A percentile compares a stretch with the other conserved stretches of the same genome.
Conservation (phyloP, 306 rosid genomes). For the Benincasa hispida region DNA sequence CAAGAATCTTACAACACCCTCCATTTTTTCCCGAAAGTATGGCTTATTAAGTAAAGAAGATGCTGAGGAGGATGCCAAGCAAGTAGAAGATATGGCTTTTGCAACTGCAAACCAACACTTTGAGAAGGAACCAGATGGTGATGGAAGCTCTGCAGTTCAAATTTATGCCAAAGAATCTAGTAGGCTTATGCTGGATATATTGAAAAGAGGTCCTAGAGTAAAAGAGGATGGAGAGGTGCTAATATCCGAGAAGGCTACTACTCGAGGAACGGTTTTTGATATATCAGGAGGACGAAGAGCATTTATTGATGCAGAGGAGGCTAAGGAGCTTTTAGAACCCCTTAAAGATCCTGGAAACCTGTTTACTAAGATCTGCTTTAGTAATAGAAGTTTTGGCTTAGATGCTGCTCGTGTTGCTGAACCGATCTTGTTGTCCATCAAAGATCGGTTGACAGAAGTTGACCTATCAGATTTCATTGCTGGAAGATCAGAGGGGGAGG, state of each 20-base stretch:
- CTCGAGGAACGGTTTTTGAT: not conserved
- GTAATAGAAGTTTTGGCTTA: slow-evolving; percentile 7
- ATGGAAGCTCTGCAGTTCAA: slow-evolving; percentile 59
- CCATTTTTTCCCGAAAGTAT: slow-evolving; percentile 58
- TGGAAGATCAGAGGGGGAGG: slow-evolving; percentile 1
- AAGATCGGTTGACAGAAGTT: slow-evolving; percentile 4
- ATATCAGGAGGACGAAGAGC: slow-evolving; percentile 3
- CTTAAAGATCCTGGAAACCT: not conserved
- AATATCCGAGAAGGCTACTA: not conserved
- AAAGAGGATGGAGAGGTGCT: not conserved
- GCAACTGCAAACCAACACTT: slow-evolving; percentile 42
- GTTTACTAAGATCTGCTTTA: slow-evolving; percentile 9
- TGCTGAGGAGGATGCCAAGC: slow-evolving; percentile 44
- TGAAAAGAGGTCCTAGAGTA: slow-evolving; percentile 6
- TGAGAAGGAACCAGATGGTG: slow-evolving; percentile 58
- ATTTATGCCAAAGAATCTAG: slow-evolving; percentile 66
- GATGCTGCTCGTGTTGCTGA: slow-evolving; percentile 6
- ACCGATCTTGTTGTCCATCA: slow-evolving; percentile 3
- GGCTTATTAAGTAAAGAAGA: slow-evolving; percentile 52
- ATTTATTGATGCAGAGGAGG: slow-evolving; percentile 5
- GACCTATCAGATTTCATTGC: slow-evolving; percentile 8
- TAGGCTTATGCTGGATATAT: slow-evolving; percentile 5
- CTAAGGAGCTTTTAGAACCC: not conserved
- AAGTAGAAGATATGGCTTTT: slow-evolving; percentile 45
- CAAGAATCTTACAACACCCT: slow-evolving; percentile 50